Evolutionary conservation across 2,329 filamentous ascomycete genomes (phyloP).

Genomic region (Capronia americana): DNA sequence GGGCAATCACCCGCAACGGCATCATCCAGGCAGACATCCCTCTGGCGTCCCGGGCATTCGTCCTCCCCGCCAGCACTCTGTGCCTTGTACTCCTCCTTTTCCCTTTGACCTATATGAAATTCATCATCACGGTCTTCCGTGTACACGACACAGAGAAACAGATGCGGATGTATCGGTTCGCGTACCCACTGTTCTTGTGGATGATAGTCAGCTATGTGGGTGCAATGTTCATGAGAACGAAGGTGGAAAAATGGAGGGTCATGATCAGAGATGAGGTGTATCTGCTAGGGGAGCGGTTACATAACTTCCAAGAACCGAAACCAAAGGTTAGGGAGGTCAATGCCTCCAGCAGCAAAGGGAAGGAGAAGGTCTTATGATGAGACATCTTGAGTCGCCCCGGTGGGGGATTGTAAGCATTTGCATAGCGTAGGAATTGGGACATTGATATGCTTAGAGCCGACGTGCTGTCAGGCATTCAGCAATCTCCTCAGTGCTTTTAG

Average conservation of each 20-base stretch:
- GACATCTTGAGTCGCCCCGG: neutral
- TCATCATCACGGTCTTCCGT: constrained; percentile 48
- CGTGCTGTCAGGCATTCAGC: neutral
- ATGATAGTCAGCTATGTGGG: constrained; percentile 48
- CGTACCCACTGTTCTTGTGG: constrained; percentile 72
- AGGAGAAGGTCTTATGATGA: constrained; percentile 18
- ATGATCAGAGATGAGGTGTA: constrained; percentile 94
- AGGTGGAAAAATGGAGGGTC: constrained; percentile 77
- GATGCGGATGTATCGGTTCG: constrained; percentile 65
- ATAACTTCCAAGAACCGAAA: constrained; percentile 79
- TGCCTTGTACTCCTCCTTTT: constrained; percentile 66
- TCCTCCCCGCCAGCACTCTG: constrained; percentile 75
- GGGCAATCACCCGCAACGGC: constrained; percentile 74
- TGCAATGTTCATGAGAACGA: constrained; percentile 45
- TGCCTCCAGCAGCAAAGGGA: constrained; percentile 9
- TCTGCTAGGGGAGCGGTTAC: constrained; percentile 88
- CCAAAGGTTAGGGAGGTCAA: neutral
- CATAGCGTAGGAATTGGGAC: constrained; percentile 2
- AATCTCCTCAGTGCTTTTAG: neutral
- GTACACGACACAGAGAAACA: constrained; percentile 41
- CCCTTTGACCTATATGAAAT: constrained; percentile 65
- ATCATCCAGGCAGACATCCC: constrained; percentile 79
- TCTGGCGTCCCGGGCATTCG: constrained; percentile 82
- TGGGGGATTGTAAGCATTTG: neutral
- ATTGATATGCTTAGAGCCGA: neutral